Base-by-base conservation (phyloP, 768 basidiomycete species). In the Mycena haematopus region DNA sequence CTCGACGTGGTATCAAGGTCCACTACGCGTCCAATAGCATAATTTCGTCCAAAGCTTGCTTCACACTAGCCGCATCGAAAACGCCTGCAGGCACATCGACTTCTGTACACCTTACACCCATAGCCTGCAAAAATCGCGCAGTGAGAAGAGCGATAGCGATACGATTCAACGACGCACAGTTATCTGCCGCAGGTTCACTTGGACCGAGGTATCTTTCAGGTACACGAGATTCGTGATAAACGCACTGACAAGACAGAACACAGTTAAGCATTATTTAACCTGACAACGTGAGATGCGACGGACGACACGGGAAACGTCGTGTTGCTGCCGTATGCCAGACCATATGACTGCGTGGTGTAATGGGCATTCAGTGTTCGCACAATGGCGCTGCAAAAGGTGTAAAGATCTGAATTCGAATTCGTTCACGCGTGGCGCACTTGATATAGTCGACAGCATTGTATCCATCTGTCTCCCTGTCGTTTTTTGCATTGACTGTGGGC, bases 391-490 rank as follows among this genome's bases (percentile, higher is more conserved):
- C 22, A 52, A 40, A 31, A 21, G 45, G 56, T 50, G 29, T 52
- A 31, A 29, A 47, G 60, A 68, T n/a, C 27, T 36, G 57, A 52
- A n/a, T 46, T 13, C 38, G 40, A 3, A 15, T 36, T 15, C 14
- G 68, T 45, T 29, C 44, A 24, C 4, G 8, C 10, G 44, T 45
- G 27, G 68, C 80, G 68, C 68, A 93, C 91, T 77, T 80, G 68
- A 98, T 85, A 71, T 96, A 96, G 76, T 96, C 91, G 3, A 84
- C 80, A 0, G 93, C 95, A 6, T 83, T 86, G 72, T 96, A 96
- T 8, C 87, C 90, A 27, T 87, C 84, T 0, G 95, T 97, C 75
- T 98, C 96, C 58, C 95, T 82, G 71, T 98, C 96, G 69, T 96
- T 97, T 66, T 81, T 83, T 14, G 85, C 80, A 72, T 97, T 98